Evolutionary conservation across 108 stramenopile genomes (phyloP), one percentile per base, ranked within the genome.

Genomic region (Nitzschia sp.): DNA sequence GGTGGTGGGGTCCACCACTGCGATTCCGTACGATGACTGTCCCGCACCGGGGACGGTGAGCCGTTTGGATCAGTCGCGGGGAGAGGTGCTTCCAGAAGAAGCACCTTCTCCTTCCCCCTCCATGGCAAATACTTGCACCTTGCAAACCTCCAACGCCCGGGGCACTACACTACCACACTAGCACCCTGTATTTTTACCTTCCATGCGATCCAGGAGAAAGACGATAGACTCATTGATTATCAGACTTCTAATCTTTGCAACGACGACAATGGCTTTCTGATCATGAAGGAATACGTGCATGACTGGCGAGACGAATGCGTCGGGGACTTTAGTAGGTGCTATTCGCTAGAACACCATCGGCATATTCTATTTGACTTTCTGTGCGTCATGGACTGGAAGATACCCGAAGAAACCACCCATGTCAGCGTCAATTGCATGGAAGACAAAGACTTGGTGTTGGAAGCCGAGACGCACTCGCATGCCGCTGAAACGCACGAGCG

Each of bases 231-330:
- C 13, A 53, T 59, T 26, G 44, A 66, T 2, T 74, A 56, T 41
- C 73, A 59, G 6, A 74, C 73, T 6, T 74, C 73, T 5, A 33
- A 59, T 29, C 55, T 74, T 6, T 74, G 73, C 30, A 36, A 34
- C 15, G 0, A 22, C 1, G 73, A 66, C n/a, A 74, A 74, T 31
- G 34, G 29, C 30, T 63, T 74, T 47, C 22, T 64, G 1, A 54
- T 28, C 33, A 52, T 60, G 17, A 35, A 66, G 35, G 76, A 71
- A 31, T 71, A 77, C 27, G 56, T 75, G 30, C 2, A 38, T 23
- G 46, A 29, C 27, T 70, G 61, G 54, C 34, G 61, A 33, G 69
- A 76, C 53, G 75, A 76, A 54, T 76, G 75, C 36, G 68, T 76
- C 8, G 75, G 68, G 19, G 75, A 70, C 63, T 76, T 69, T 58